Evolutionary conservation across 495 filamentous ascomycete species (phyloP), one percentile per base, ranked within the genome.

Genomic region (Trichoderma parareesei): DNA sequence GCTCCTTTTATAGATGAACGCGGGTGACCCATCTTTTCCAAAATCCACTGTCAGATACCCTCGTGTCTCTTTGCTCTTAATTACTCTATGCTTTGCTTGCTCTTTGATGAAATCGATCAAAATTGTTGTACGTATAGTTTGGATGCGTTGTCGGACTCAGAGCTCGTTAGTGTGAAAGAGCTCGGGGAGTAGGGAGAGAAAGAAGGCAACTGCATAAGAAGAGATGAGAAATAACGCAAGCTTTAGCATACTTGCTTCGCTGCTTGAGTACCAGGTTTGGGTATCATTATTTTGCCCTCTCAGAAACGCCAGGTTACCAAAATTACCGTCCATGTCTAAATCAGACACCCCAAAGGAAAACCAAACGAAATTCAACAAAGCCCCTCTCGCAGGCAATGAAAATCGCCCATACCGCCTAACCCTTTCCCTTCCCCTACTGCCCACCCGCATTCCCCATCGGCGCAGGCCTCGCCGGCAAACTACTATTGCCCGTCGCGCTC

Each of bases 1-100:
- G 53, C 40, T 37, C 27, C 2, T 57, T 37, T 37, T 57, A 37
- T 57, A 57, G 53, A 57, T 57, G 27, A 57, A 57, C 37, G 53
- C 53, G 53, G 53, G 53, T 57, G 53, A 57, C 53, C 53, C 53
- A 27, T 57, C 53, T 57, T 57, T 57, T 57, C 53, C 53, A 57
- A 27, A 57, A 57, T 57, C 33, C 53, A 57, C 33, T 57, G 53
- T 57, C 53, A 57, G 53, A 57, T 57, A 57, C 53, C 53, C 53
- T 57, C 14, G 53, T 57, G 53, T 57, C 53, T 57, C 20, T 48
- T 49, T 57, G 53, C 13, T 57, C 37, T 27, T 37, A 10, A 37
- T 13, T 4, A n/a, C 11, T 14, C 14, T 57, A 20, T 35, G 6
- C 7, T 9, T 38, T 10, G 5, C 4, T n/a, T 57, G 1, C 18